Base-by-base conservation (phyloP, 108 stramenopile species). In the Epipyxis sp. region DNA sequence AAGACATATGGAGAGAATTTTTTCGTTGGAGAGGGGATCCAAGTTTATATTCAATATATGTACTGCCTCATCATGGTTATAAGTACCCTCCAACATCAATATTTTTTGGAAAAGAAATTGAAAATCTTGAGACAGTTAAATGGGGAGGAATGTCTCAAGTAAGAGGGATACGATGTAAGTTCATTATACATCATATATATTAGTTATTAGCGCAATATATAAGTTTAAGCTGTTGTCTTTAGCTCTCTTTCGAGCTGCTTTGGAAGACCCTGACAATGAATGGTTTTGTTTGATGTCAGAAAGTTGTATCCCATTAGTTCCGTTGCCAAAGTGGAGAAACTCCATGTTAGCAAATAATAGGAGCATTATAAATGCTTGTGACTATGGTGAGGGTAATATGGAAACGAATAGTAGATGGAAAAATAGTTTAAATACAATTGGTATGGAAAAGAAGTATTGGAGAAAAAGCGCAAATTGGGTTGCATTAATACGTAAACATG, bases 241-340 rank as follows among this genome's bases (percentile, higher is more conserved):
- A n/a, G n/a, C n/a, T n/a, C n/a, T n/a, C 54, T 32, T 65, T 32
- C 13, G 25, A 29, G 34, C 27, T 10, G 61, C 61, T 29, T 35
- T 65, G 34, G 34, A 65, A 37, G 61, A 65, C 25, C 61, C 61
- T 37, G 61, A 65, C 6, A 65, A 65, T 37, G 6, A 65, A 37
- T 65, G 34, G 30, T 65, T 65, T 37, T 16, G 6, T 32, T 37
- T 65, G 25, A 32, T 65, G 6, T 13, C 13, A 16, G 61, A 65
- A 37, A 32, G 30, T 29, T 65, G 61, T 65, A 37, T 65, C 6
- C 61, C 61, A 6, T 32, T 65, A 6, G 34, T 65, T 16, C 61
- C 61, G 3, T 65, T 65, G 6, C 34, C 61, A 37, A 37, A 32
- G 30, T 65, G 61, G 61, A 16, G 61, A 16, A 37, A 3, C 3